Evolutionary conservation across 169 alveolate genomes (phyloP).

Genomic region (Amoebophrya sp.): DNA sequence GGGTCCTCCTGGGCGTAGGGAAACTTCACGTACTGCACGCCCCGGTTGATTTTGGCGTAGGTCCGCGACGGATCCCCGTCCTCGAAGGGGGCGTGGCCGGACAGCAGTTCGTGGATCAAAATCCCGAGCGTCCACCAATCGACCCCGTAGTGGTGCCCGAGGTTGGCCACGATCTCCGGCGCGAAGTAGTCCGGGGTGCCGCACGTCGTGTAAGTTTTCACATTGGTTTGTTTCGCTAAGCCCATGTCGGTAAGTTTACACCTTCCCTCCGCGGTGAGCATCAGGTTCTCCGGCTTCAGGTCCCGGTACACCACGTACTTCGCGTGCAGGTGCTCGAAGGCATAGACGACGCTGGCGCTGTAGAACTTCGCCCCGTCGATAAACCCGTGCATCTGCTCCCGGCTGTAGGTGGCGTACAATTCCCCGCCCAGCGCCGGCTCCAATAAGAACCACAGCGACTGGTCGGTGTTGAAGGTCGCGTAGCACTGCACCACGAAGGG

Average conservation of each 20-base stretch:
- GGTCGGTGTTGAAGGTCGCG: slow-evolving; percentile 31
- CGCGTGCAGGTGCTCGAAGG: slow-evolving; percentile 79
- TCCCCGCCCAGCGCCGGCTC: slow-evolving; percentile 49
- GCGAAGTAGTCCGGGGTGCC: slow-evolving; percentile 95
- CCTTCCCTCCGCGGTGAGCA: slow-evolving; percentile 86
- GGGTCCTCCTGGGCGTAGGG: not conserved
- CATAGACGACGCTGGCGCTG: slow-evolving; percentile 64
- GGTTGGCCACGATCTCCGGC: slow-evolving; percentile 65
- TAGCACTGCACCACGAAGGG: slow-evolving; percentile 25
- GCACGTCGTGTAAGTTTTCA: slow-evolving; percentile 81
- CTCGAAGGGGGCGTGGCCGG: not conserved
- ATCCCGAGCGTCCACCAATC: not conserved
- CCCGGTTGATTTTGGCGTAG: not conserved
- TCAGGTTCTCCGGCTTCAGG: slow-evolving; percentile 91
- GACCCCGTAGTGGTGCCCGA: not conserved
- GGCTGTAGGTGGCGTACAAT: slow-evolving; percentile 42
- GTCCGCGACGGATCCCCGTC: not conserved
- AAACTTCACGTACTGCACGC: not conserved
- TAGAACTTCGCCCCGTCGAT: slow-evolving; percentile 71
- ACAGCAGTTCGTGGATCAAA: not conserved
- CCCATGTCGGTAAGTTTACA: slow-evolving; percentile 90
- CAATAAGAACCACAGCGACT: slow-evolving; percentile 39
- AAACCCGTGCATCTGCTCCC: slow-evolving; percentile 34
- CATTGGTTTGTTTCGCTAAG: slow-evolving; percentile 82
- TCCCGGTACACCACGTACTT: slow-evolving; percentile 83